Conservation (phyloP, 257 asterid species). For the Oldenlandia corymbosa region DNA sequence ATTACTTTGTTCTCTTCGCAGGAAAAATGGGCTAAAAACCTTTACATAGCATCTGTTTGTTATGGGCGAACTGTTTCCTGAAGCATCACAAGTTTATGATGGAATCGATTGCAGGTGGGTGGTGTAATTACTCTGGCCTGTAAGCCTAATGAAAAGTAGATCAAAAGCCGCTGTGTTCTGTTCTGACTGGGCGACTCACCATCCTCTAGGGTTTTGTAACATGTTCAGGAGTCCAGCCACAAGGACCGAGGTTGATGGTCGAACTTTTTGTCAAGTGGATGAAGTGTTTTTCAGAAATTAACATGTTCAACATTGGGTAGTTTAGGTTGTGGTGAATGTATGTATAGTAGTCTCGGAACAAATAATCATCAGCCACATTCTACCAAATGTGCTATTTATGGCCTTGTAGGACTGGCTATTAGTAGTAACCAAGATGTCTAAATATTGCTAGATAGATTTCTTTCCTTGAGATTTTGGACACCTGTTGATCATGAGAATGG, state of each 20-base stretch:
- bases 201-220: neutral
- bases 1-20: slow-evolving; percentile 24
- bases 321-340: slow-evolving; percentile 18
- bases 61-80: slow-evolving; percentile 76
- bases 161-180: neutral
- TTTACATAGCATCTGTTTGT: slow-evolving; percentile 73
- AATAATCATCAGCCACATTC: slow-evolving; percentile 15
- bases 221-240: neutral
- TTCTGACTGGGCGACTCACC: slow-evolving; percentile 1
- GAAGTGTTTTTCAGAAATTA: slow-evolving; percentile 12
- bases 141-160: slow-evolving; percentile 7
- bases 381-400: slow-evolving; percentile 11
- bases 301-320: slow-evolving; percentile 12
- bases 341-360: slow-evolving; percentile 22
- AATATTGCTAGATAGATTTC: neutral
- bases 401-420: slow-evolving; percentile 14
- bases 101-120: slow-evolving; percentile 6
- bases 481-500: slow-evolving; percentile 10
- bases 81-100: slow-evolving; percentile 25
- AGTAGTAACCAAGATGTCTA: slow-evolving; percentile 7
- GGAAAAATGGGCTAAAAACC: slow-evolving; percentile 85
- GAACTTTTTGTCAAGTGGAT: slow-evolving; percentile 2
- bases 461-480: neutral
- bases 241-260: slow-evolving; percentile 8
- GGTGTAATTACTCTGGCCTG: slow-evolving; percentile 3